Conservation (phyloP, 106 monocot species). For the Gastrodia elata region DNA sequence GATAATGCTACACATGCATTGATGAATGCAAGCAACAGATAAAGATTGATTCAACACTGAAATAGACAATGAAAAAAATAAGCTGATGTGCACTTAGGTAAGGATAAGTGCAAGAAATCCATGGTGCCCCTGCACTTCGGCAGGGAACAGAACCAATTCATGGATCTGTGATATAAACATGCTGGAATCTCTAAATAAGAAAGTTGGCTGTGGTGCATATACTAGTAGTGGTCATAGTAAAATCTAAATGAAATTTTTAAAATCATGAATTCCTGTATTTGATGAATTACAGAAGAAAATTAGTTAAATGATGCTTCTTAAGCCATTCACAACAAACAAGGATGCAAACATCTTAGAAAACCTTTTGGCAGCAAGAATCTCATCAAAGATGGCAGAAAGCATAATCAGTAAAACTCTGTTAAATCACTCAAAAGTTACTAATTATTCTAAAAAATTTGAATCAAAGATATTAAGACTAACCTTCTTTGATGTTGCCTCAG, state of each 20-base stretch:
- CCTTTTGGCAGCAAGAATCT: background rate
- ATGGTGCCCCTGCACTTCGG: no score
- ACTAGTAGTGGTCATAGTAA: no score
- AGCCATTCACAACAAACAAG: background rate
- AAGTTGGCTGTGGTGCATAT: no score
- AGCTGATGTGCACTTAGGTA: no score
- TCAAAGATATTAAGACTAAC: constrained; percentile 24
- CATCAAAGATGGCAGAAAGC: background rate
- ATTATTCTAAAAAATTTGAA: background rate
- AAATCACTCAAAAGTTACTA: background rate
- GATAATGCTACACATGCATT: no score
- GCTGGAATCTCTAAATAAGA: no score
- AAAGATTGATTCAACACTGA: no score
- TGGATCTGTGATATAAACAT: no score
- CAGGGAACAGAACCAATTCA: no score
- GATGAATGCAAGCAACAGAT: no score
- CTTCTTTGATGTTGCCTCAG: constrained; percentile 83
- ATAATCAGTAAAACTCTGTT: background rate
- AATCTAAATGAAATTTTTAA: background rate
- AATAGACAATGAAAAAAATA: no score
- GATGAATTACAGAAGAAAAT: background rate
- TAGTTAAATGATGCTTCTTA: background rate
- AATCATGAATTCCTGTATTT: background rate
- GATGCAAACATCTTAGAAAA: background rate
- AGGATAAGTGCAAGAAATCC: no score